Base-by-base conservation (phyloP, 495 filamentous ascomycete genomes). In the Neurospora sp. region DNA sequence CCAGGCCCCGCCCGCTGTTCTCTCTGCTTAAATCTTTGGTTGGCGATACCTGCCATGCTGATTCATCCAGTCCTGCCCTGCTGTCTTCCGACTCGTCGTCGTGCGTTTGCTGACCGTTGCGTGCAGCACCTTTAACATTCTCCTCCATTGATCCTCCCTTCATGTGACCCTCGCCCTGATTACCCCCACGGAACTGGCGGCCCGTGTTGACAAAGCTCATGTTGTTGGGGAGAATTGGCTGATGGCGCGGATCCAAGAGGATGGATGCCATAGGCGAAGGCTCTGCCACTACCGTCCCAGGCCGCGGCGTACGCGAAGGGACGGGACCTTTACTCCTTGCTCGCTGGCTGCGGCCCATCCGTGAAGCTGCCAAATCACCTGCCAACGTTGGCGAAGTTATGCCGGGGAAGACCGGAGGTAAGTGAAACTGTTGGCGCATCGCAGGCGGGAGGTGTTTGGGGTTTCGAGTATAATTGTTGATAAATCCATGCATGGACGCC, bases 401-500 rank as follows among this genome's bases (percentile, higher is more conserved):
- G 17, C 89, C 89, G 3, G 93, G 93, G 75, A 94, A 93, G 5
- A 85, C 83, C 7, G 93, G 93, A 7, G 93, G 93, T n/a, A 91
- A 92, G 75, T 95, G 89, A 80, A 94, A 94, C 59, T 88, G 87
- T 70, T 89, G 86, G 24, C 86, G 82, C 59, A 83, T 81, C 13
- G 81, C 84, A 13, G 86, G 84, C 36, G 82, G 82, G 70, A 89
- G 79, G 31, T 84, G 81, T 66, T 86, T 88, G 39, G 89, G 87
- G 78, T 92, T 92, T 48, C 87, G 81, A 40, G 88, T 90, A 81
- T 99, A 99, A 72, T 96, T 92, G 80, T 97, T 93, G 71, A 98
- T 83, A 79, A 99, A 99, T 6, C 93, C 92, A 75, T 94, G 92
- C 78, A 97, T 94, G 1, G 96, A 98, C 21, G 93, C 93, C 31